These are phyloP conservation scores for Pythium sukuiense DNA, from an alignment of 352 stramenopile genomes.

Conservation along the genomic window DNA sequence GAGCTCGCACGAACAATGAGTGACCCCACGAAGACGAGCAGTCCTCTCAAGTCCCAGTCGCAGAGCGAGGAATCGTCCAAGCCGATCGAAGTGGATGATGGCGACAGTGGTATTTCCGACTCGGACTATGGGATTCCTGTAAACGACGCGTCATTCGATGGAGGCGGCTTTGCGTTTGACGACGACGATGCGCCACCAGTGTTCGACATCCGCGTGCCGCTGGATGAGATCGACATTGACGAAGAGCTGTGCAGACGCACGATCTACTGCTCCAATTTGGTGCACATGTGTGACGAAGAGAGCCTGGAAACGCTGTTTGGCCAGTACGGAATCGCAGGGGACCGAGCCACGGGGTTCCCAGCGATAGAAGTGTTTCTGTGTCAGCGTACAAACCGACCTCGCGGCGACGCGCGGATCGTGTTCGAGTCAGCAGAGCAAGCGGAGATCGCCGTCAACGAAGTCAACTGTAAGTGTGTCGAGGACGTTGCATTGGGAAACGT, in stretches of 20 bases:
- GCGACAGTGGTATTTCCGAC: conserved; percentile 47
- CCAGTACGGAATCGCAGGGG: conserved; percentile 54
- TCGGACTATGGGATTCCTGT: conserved; percentile 42
- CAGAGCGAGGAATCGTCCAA: neutral
- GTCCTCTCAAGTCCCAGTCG: neutral
- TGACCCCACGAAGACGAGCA: neutral
- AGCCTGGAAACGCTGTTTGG: conserved; percentile 55
- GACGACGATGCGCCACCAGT: conserved; percentile 16
- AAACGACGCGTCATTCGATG: conserved; percentile 9
- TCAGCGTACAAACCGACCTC: conserved; percentile 12
- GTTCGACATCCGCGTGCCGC: conserved; percentile 57
- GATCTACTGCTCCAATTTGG: conserved; percentile 63
- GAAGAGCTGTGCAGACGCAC: conserved; percentile 35
- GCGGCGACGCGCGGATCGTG: conserved; percentile 18
- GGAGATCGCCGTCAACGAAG: neutral
- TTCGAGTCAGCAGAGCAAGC: conserved; percentile 9
- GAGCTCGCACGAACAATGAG: conserved; percentile 3
- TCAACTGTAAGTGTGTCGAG: conserved; percentile 13
- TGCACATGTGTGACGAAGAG: conserved; percentile 40
- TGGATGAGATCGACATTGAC: conserved; percentile 45
- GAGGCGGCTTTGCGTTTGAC: conserved; percentile 4
- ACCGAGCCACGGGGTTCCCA: conserved; percentile 15
- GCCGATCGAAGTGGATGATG: conserved; percentile 25
- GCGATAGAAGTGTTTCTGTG: conserved; percentile 25
- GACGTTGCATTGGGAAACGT: neutral